Base-by-base conservation (phyloP, 441 rosid genomes). In the Metrosideros polymorpha region DNA sequence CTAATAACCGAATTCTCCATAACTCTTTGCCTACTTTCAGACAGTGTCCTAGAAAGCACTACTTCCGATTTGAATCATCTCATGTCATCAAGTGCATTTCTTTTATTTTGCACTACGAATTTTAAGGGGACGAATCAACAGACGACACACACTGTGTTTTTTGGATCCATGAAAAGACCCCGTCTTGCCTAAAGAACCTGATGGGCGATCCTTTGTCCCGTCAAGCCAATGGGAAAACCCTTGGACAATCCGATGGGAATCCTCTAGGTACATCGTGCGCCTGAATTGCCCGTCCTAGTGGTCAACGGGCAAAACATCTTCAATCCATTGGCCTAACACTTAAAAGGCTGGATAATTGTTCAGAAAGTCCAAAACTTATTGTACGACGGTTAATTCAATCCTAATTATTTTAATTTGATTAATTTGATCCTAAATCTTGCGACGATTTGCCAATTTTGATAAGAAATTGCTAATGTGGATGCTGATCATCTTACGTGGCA, bases 401-500 rank as follows among this genome's bases (percentile, higher is more conserved):
- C 0, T 35, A 5, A 19, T 18, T 0, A 4, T 66, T 66, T 19
- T 0, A 19, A 35, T 66, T 19, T 1, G 2, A 10, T 4, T 0
- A 66, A 66, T 66, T 66, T 35, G 9, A 6, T 35, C 4, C 0
- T 35, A 66, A 66, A 19, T 1, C 0, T 35, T 66, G 19, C 0
- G 1, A 22, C 3, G 4, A 66, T 66, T 35, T 66, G 5, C 0
- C 4, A 6, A 66, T 10, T 35, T 66, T 66, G 3, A 6, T 35
- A 3, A 1, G 0, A 35, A 66, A 35, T 66, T 2, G 0, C 1
- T 35, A 1, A 35, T 0, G 0, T 66, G 3, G 12, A 35, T 66
- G 12, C 4, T 0, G 0, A 0, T 1, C 13, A 66, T 19, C 12
- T 0, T 9, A 0, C 12, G 3, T 19, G 7, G 0, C 0, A 35